Evolutionary conservation across 2,329 filamentous ascomycete genomes (phyloP).

Genomic region (Penicillium decumbens): DNA sequence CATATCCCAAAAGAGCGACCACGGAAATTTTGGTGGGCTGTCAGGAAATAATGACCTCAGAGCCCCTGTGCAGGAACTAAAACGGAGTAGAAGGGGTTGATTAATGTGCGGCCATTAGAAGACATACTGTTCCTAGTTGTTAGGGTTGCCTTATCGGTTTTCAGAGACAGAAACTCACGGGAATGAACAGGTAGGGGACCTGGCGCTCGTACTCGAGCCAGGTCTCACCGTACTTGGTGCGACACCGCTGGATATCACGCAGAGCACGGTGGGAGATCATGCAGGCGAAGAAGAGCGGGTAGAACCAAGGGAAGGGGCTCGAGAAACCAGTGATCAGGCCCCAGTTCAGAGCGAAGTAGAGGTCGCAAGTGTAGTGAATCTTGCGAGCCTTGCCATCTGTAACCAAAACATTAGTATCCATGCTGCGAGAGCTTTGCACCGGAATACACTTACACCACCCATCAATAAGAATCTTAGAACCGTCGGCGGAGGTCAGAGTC

Average conservation of each 20-base stretch:
- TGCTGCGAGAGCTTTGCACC: neutral
- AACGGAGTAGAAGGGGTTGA: neutral
- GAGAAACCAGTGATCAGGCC: constrained; percentile 75
- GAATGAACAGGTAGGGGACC: constrained; percentile 82
- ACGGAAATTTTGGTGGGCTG: constrained; percentile 10
- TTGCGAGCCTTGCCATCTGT: constrained; percentile 68
- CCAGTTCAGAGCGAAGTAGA: constrained; percentile 73
- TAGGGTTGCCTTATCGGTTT: neutral
- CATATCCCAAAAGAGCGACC: constrained; percentile 1
- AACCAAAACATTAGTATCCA: constrained; percentile 14
- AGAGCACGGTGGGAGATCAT: constrained; percentile 77
- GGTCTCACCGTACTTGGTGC: constrained; percentile 72
- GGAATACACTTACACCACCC: constrained; percentile 64
- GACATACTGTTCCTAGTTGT: constrained; percentile 25
- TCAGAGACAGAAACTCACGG: constrained; percentile 43
- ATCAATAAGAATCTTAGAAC: constrained; percentile 73
- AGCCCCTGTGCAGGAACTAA: constrained; percentile 15
- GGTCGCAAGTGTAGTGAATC: constrained; percentile 75
- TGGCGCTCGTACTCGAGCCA: constrained; percentile 76
- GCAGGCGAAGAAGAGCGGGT: constrained; percentile 70
- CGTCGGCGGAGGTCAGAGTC: constrained; percentile 66
- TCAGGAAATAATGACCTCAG: constrained; percentile 3
- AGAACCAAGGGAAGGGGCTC: constrained; percentile 85
- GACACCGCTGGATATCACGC: constrained; percentile 71
- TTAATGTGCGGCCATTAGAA: constrained; percentile 23